Conservation (phyloP, 2,329 filamentous ascomycete species). For the Zalaria obscura region DNA sequence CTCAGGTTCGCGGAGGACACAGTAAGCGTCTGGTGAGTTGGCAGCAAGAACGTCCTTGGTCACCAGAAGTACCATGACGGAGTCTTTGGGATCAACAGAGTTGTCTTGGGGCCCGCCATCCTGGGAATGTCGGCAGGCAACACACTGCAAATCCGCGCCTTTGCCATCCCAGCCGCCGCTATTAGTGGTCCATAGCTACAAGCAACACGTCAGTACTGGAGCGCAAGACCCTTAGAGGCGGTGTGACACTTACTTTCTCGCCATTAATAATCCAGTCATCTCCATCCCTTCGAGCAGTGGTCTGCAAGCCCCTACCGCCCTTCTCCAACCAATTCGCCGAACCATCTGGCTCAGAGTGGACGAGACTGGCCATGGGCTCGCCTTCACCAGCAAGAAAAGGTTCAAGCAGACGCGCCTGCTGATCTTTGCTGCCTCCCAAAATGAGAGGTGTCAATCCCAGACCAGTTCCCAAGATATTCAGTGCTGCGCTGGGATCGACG, state of each 20-base stretch:
- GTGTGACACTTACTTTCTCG: conserved; percentile 28
- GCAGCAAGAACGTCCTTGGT: conserved; percentile 32
- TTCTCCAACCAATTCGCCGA: conserved; percentile 39
- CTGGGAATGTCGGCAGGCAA: conserved; percentile 32
- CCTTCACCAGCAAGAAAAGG: conserved; percentile 33
- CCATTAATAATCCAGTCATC: conserved; percentile 39
- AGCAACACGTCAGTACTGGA: background rate
- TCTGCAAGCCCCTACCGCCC: conserved; percentile 33
- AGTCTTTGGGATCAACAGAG: conserved; percentile 15
- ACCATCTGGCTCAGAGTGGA: conserved; percentile 38
- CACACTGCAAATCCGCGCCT: conserved; percentile 38
- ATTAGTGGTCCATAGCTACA: conserved; percentile 40
- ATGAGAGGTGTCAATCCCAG: conserved; percentile 39
- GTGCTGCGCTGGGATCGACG: conserved; percentile 33
- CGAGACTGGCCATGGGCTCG: conserved; percentile 35
- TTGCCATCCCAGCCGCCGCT: conserved; percentile 38
- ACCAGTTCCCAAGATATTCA: conserved; percentile 39
- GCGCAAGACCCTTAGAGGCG: too few species aligned
- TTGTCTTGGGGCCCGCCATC: conserved; percentile 4
- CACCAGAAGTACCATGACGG: conserved; percentile 36
- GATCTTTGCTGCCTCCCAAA: conserved; percentile 26
- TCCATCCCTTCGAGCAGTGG: conserved; percentile 33
- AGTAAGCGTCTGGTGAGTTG: conserved; percentile 29
- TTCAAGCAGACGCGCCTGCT: conserved; percentile 29
- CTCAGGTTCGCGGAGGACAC: conserved; percentile 31